Conservation (phyloP, 2,329 filamentous ascomycete genomes). For the Geosmithia putterillii region DNA sequence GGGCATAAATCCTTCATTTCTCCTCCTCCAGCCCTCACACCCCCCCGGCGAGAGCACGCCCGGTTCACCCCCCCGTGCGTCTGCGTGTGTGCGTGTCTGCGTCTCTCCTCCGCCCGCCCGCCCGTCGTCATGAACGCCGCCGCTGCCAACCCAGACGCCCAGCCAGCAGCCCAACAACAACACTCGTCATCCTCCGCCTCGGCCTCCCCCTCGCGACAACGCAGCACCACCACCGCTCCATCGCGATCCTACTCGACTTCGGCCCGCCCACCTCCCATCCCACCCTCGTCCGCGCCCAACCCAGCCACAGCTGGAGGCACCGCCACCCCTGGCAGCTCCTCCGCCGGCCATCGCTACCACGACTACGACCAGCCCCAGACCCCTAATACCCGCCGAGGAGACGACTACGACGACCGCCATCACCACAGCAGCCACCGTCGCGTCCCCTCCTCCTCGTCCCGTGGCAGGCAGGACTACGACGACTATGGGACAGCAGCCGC, state of each 20-base stretch:
- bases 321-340: background rate
- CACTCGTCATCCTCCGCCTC: background rate
- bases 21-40: too few species aligned
- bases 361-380: background rate
- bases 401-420: background rate
- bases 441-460: constrained; percentile 3
- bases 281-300: constrained; percentile 6
- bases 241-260: constrained; percentile 21
- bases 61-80: too few species aligned
- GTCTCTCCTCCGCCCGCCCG: too few species aligned
- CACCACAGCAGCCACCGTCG: constrained; percentile 1
- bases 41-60: too few species aligned
- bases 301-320: too few species aligned
- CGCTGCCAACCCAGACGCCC: background rate
- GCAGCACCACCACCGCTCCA: constrained; percentile 9
- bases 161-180: background rate
- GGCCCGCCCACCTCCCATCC: constrained; percentile 6
- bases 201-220: constrained; percentile 1
- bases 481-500: constrained; percentile 70
- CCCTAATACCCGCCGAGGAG: background rate
- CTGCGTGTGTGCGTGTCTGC: too few species aligned
- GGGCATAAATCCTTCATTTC: too few species aligned
- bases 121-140: background rate
- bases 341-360: background rate
- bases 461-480: constrained; percentile 25